Evolutionary conservation across 345 rosid species (phyloP), one percentile per base, ranked within the genome.

Genomic region (Pistacia vera): DNA sequence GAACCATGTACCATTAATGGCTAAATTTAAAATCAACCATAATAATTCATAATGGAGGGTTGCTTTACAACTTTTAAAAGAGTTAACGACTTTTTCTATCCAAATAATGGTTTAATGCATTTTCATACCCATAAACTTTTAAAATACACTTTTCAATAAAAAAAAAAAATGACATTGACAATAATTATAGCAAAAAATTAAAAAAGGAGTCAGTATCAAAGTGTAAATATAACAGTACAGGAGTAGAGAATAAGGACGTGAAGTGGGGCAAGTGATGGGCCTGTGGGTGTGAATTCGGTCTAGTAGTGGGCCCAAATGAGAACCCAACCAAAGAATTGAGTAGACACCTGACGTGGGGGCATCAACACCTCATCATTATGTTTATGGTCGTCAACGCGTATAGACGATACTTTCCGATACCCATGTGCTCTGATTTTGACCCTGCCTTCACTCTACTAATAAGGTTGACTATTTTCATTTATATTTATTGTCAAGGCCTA

Each of bases 211-310:
- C 52, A 12, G 25, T 6, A 55, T 14, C 44, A 20, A 36, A n/a
- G 4, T 1, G 12, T 46, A 35, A 58, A 33, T 30, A 20, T 25
- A 25, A 25, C 25, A 25, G 25, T 25, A 30, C 73, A 22, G 14
- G 52, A 56, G 22, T 9, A 22, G 83, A 73, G 84, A 71, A 61
- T 1, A 9, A 54, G 49, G 81, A 66, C 59, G 80, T 51, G 75
- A 76, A 69, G 87, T 75, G 87, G 87, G 90, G 81, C 87, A 76
- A 54, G 75, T 1, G 38, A 57, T 78, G 85, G 89, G 89, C 89
- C 85, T 56, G 22, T 66, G 44, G 41, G 75, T 65, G 49, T 62
- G 38, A 77, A 73, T 11, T 11, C 22, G 56, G 55, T 36, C 17
- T 35, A 35, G 16, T 2, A 7, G 86, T 78, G 87, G 88, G 73